Evolutionary conservation across 2,329 filamentous ascomycete genomes (phyloP), one percentile per base, ranked within the genome.

Genomic region (Aspergillus spinulosporus): DNA sequence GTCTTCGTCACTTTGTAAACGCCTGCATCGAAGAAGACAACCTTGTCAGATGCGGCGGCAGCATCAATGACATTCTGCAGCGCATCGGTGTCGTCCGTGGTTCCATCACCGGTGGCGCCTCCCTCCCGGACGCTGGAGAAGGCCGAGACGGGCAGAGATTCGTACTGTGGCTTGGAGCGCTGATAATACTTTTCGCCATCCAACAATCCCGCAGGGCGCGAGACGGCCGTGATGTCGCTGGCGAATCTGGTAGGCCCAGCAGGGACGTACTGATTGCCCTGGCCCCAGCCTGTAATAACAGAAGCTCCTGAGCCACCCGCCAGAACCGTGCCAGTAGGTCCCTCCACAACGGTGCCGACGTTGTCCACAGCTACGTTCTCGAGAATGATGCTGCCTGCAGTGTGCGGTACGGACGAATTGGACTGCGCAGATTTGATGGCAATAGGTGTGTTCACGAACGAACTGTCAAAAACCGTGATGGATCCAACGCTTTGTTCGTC

Each of bases 81-180:
- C 15, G 88, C 89, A 4, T 82, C 84, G 12, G 93, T 97, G 68
- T 97, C 94, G 66, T 97, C 93, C 0, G 90, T 90, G 28, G 78
- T 74, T 50, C 93, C 94, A 67, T 99, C 93, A 67, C 94, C 94
- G 76, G 86, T 90, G 67, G 91, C 92, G 57, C 94, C 93, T 49
- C 82, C 81, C 46, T 84, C 80, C 78, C 93, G 96, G 77, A 94
- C 88, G 63, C 89, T 93, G 66, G 95, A 76, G 68, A 99, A 96
- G 34, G 82, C 83, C 58, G 79, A 82, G n/a, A 80, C 83, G 2
- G 86, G 74, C 2, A 89, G 75, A 42, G 78, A 77, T 69, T 89
- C 84, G 71, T 97, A 99, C 72, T 96, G 90, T 11, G 94, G 94
- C 82, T 94, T 96, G 72, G 86, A 88, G 64, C 89, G 88, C 62